Evolutionary conservation across 768 basidiomycete genomes (phyloP), one percentile per base, ranked within the genome.

Genomic region (Leccinum truebloodii): DNA sequence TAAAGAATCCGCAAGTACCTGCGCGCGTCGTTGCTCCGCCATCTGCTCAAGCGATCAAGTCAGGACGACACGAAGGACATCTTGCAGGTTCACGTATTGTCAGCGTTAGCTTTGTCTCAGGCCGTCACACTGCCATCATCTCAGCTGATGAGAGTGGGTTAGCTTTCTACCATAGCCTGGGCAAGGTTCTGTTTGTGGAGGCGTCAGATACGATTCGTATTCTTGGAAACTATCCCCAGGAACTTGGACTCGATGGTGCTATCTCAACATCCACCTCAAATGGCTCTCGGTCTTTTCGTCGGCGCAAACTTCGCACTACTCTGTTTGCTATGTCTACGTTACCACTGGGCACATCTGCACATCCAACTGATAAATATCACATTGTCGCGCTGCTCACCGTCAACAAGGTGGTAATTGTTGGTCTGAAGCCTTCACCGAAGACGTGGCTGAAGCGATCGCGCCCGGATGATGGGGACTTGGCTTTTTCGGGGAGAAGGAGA

Each of bases 151-250:
- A 96, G 59, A 77, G 82, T 65, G 97, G 97, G 1, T 81, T 98
- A 9, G 92, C 94, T 0, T 99, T 99, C 75, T 97, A 93, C 71
- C 95, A 98, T 75, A 92, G 90, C 57, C 78, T 99, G 4, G 94
- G 97, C 28, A 95, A 93, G 72, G 88, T 98, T 12, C 80, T 98
- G 14, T 97, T 97, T 65, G 89, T 99, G 6, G 95, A 98, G 51
- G 95, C 95, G 13, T 87, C 92, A 16, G 97, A 99, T 71, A 93
- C 92, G 35, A 82, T 98, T 50, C 88, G 97, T 18, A 92, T 99
- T 55, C 81, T 98, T 2, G 97, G 97, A 1, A 92, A 89, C 67
- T 96, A 98, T 69, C 90, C 92, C 4, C 84, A 87, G 30, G 79
- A 80, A 28, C 55, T 59, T 32, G 34, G 34, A 28, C 44, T 57